phyloP scores from a whole-genome alignment of 78 protist genomes.

The Dictyostelium purpureum region DNA sequence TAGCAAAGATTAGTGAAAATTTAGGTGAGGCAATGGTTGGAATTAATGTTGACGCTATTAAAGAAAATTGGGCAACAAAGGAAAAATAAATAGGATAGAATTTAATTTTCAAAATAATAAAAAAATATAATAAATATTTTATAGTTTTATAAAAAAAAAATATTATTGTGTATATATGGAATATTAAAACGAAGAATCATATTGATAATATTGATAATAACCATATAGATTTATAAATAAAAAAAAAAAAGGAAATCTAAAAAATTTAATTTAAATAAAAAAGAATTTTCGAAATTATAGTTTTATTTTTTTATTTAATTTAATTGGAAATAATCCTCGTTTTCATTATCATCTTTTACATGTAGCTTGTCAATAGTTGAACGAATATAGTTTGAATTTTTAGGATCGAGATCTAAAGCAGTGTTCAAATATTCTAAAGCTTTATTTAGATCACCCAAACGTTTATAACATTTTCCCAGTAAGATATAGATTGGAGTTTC shows the following conservation, averaged over 20 bases:
- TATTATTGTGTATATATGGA: not conserved
- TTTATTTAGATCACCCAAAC: constrained; percentile 37
- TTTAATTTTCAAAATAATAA: not conserved
- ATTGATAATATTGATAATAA: too few relatives aligned
- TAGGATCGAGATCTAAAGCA: constrained; percentile 79
- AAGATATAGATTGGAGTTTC: constrained; percentile 87
- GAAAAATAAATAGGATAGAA: constrained; percentile 13
- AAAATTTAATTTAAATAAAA: too few relatives aligned
- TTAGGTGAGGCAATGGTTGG: constrained; percentile 94
- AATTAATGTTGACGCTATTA: constrained; percentile 79
- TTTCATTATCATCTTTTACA: constrained; percentile 44
- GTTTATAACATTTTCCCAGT: constrained; percentile 83
- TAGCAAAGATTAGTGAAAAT: constrained; percentile 86
- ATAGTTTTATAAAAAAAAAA: not conserved
- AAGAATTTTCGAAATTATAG: too few relatives aligned
- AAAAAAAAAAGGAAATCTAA: too few relatives aligned
- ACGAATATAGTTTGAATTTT: constrained; percentile 65
- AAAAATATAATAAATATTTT: too few relatives aligned
- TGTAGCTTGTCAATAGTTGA: constrained; percentile 46
- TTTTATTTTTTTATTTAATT: not conserved
- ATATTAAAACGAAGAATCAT: not conserved
- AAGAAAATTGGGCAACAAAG: constrained; percentile 57
- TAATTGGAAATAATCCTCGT: constrained; percentile 32
- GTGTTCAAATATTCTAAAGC: constrained; percentile 42
- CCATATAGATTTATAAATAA: too few relatives aligned